phyloP scores from a whole-genome alignment of 2,329 filamentous ascomycete species.

The Ramularia collo-cygni region DNA sequence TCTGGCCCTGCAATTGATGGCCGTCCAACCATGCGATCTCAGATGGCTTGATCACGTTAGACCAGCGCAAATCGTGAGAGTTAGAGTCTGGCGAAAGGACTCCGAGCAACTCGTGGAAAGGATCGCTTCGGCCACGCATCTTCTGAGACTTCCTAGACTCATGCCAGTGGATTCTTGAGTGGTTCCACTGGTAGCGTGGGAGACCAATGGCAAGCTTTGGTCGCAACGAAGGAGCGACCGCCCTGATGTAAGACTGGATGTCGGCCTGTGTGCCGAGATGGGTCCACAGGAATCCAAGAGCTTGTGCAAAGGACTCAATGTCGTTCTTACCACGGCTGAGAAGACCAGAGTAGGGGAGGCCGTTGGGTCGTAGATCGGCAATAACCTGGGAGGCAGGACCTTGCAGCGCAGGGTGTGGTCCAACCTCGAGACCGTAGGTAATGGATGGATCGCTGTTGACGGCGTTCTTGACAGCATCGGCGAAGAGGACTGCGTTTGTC shows the following conservation, averaged over 20 bases:
- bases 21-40: conserved; percentile 30
- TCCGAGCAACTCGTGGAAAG: conserved; percentile 5
- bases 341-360: conserved; percentile 7
- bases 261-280: neutral
- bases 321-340: conserved; percentile 19
- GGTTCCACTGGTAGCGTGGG: conserved; percentile 14
- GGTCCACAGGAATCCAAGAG: conserved; percentile 11
- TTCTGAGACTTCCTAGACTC: conserved; percentile 8
- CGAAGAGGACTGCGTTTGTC: conserved; percentile 38
- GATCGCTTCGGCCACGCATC: conserved; percentile 3
- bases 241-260: too few relatives aligned
- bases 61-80: conserved; percentile 2
- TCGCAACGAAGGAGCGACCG: neutral
- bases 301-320: conserved; percentile 12
- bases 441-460: conserved; percentile 7
- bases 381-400: conserved; percentile 29
- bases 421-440: conserved; percentile 38
- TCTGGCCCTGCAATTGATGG: conserved; percentile 26
- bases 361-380: too few relatives aligned
- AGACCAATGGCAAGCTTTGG: conserved; percentile 6
- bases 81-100: neutral
- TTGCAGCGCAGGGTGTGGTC: conserved; percentile 41
- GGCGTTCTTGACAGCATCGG: conserved; percentile 31
- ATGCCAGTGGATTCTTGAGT: conserved; percentile 12
- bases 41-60: conserved; percentile 2